Conservation (phyloP, 2,329 filamentous ascomycete species). For the Xylariaceae sp. region DNA sequence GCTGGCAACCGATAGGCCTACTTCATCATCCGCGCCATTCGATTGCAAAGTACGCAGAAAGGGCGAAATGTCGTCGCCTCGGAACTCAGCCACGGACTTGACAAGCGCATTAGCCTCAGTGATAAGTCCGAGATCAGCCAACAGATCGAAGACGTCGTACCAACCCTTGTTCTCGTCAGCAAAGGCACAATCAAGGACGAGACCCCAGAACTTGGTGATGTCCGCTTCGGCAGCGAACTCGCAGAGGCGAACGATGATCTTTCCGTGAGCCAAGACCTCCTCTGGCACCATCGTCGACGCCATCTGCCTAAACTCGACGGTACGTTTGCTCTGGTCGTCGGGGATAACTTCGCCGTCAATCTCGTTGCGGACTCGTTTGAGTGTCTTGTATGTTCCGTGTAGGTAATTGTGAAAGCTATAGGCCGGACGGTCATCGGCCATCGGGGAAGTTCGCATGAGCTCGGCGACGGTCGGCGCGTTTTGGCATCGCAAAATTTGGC, state of each 20-base stretch:
- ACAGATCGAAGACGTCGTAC: slow-evolving; percentile 28
- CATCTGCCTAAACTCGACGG: slow-evolving; percentile 27
- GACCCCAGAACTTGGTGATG: slow-evolving; percentile 8
- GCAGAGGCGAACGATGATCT: slow-evolving; percentile 12
- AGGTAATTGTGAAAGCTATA: slow-evolving; percentile 11
- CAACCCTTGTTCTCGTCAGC: slow-evolving; percentile 11
- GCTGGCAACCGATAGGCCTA: too few species aligned
- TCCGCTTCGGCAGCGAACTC: slow-evolving; percentile 7
- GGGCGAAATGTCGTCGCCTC: too few species aligned
- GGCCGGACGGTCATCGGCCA: neutral
- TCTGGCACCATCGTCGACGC: slow-evolving; percentile 21
- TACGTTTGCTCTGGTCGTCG: slow-evolving; percentile 14
- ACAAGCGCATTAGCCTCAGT: slow-evolving; percentile 16
- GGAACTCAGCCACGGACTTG: too few species aligned
- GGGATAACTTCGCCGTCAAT: too few species aligned
- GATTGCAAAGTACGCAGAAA: too few species aligned
- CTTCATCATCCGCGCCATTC: too few species aligned
- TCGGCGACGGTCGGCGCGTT: slow-evolving; percentile 4
- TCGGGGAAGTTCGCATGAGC: fast-evolving
- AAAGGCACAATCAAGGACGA: slow-evolving; percentile 11
- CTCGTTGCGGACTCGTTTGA: too few species aligned
- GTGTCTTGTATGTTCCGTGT: neutral
- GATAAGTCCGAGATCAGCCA: slow-evolving; percentile 17
- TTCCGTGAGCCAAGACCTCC: slow-evolving; percentile 19
- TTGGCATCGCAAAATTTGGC: slow-evolving; percentile 3